Evolutionary conservation across 495 filamentous ascomycete species (phyloP), one percentile per base, ranked within the genome.

Genomic region (Pseudevernia furfuracea): DNA sequence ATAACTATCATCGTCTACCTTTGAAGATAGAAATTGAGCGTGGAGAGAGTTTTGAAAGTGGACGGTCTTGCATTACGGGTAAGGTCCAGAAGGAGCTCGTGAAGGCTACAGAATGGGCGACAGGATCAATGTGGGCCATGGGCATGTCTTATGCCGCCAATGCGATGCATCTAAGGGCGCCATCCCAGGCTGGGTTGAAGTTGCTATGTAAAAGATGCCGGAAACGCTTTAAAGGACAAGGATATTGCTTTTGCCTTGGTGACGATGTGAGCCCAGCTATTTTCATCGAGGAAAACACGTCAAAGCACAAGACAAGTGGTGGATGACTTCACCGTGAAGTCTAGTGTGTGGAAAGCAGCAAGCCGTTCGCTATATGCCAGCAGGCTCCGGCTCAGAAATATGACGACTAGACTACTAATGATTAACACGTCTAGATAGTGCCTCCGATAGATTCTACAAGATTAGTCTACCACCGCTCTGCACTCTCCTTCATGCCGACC

Each of bases 1-100:
- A 43, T 19, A 25, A 41, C 12, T 59, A 53, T n/a, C 19, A 34
- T 58, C 53, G 62, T n/a, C 55, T 64, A 36, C 62, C 37, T 30
- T 12, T 21, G 43, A 64, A 43, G 36, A 44, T 17, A 30, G 12
- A 3, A 23, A 39, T 55, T 14, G 28, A 23, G 28, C 30, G 6
- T 12, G 34, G 3, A 25, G 28, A 38, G 15, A n/a, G 7, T 5
- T n/a, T 21, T 1, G 9, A 12, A 41, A 36, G 36, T 10, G 12
- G 4, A 25, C 23, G 60, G 36, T 38, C 15, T 53, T 62, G 60
- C 36, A 43, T 32, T n/a, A 28, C 32, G n/a, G 32, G 46, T 41
- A 46, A n/a, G 11, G 11, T 61, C 17, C 39, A 23, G 34, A 34
- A 30, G 19, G 37, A 7, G n/a, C n/a, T 4, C 21, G 25, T 5